phyloP scores from a whole-genome alignment of 2,329 filamentous ascomycete genomes.

The Fusarium tanahbumbuense region DNA sequence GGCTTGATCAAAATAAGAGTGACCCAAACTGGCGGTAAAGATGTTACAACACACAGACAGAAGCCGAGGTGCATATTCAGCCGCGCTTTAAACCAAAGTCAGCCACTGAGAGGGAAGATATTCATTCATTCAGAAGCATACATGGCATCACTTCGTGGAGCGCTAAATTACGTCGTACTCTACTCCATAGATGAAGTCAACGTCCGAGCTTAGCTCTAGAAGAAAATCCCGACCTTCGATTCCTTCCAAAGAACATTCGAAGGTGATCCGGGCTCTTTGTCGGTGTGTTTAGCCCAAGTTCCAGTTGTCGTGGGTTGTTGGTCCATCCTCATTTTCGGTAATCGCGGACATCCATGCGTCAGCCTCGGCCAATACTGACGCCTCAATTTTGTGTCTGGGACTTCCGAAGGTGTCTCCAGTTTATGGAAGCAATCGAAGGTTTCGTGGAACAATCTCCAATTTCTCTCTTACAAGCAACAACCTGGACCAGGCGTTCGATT shows the following conservation, averaged over 20 bases:
- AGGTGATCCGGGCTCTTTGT: constrained; percentile 22
- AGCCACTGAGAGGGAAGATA: background rate
- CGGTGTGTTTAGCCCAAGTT: constrained; percentile 15
- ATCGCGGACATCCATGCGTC: constrained; percentile 29
- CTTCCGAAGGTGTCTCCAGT: background rate
- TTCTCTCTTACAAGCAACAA: background rate
- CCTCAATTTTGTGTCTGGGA: constrained; percentile 19
- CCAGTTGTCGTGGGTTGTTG: constrained; percentile 7
- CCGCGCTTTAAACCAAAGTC: background rate
- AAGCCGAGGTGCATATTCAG: constrained; percentile 11
- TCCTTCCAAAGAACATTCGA: constrained; percentile 28
- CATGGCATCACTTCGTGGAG: background rate
- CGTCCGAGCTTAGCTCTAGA: constrained; percentile 41
- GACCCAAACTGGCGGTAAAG: constrained; percentile 41
- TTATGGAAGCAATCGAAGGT: background rate
- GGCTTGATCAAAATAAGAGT: constrained; percentile 20
- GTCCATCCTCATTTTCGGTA: constrained; percentile 29
- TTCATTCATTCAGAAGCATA: background rate
- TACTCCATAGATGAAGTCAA: constrained; percentile 7
- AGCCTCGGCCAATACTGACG: constrained; percentile 27
- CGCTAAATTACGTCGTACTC: background rate
- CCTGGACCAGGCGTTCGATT: constrained; percentile 6
- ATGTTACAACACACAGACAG: background rate
- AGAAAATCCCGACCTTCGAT: constrained; percentile 25
- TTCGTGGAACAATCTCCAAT: constrained; percentile 18